Percentiles rank a stretch among this genome's conserved stretches.
These are phyloP conservation scores for Urochloa ruziziensis DNA, from an alignment of 176 grass and related monocot genomes.

Conservation along the genomic window DNA sequence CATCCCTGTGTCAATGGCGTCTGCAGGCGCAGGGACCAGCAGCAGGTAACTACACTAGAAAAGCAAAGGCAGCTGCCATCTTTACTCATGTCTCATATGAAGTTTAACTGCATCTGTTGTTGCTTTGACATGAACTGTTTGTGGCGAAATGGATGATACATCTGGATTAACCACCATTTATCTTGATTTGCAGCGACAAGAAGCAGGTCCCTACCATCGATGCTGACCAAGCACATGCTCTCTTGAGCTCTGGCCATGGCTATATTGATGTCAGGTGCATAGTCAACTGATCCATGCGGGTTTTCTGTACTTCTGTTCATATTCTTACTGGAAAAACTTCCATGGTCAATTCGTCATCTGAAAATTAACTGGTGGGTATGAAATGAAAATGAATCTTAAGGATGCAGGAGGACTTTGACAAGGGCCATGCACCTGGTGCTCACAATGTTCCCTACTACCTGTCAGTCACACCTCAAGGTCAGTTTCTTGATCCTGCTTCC, in stretches of 20 bases:
- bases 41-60: neutral
- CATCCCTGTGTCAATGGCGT: constrained; percentile 10
- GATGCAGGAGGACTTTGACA: constrained; percentile 34
- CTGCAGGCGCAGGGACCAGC: neutral
- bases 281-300: neutral
- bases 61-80: neutral
- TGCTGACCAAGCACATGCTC: neutral
- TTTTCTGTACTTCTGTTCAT: neutral
- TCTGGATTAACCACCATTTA: neutral
- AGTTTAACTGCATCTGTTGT: neutral
- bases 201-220: constrained; percentile 15
- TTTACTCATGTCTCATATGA: neutral
- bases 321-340: neutral
- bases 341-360: neutral
- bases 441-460: constrained; percentile 38
- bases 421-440: constrained; percentile 20
- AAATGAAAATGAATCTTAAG: constrained; percentile 1
- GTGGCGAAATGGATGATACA: no score
- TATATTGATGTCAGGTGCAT: constrained; percentile 28
- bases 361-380: neutral
- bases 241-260: constrained; percentile 21
- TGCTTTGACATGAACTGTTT: neutral
- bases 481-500: neutral
- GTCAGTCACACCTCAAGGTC: constrained; percentile 23
- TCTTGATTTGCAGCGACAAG: neutral